Percentiles rank a stretch among this genome's conserved stretches.
These are phyloP conservation scores for Podospora appendiculata DNA, from an alignment of 495 filamentous ascomycete species.

Conservation along the genomic window DNA sequence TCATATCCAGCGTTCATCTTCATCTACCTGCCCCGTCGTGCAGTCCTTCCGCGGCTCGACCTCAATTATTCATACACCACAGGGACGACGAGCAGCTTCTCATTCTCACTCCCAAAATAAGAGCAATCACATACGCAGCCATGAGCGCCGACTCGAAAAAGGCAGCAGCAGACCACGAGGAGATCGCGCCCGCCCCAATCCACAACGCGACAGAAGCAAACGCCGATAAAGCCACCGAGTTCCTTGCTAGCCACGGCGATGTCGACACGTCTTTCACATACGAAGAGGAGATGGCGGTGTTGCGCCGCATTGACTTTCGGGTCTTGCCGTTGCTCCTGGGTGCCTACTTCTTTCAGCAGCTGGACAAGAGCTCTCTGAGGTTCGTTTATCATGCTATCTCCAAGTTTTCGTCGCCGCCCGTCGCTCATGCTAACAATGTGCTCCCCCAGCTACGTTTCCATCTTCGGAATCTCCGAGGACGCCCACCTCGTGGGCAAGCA, in stretches of 20 bases:
- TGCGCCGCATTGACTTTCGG: conserved; percentile 38
- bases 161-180: too few relatives aligned
- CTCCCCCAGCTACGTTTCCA: conserved; percentile 34
- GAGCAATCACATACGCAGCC: too few relatives aligned
- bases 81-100: too few relatives aligned
- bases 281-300: conserved; percentile 30
- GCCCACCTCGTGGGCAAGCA: conserved; percentile 38
- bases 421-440: neutral
- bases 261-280: conserved; percentile 25
- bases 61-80: too few relatives aligned
- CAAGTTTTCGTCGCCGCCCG: too few relatives aligned
- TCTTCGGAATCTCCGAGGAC: conserved; percentile 47
- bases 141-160: too few relatives aligned
- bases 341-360: conserved; percentile 46
- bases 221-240: conserved; percentile 36
- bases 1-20: too few relatives aligned
- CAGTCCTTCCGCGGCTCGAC: too few relatives aligned
- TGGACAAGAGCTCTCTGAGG: conserved; percentile 47
- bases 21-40: too few relatives aligned
- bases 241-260: conserved; percentile 28
- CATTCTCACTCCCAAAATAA: too few relatives aligned
- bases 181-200: conserved; percentile 16
- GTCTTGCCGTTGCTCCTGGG: conserved; percentile 43
- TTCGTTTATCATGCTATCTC: neutral
- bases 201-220: neutral